Conservation (phyloP, 805 yeast genomes). For the Yarrowia sp. region DNA sequence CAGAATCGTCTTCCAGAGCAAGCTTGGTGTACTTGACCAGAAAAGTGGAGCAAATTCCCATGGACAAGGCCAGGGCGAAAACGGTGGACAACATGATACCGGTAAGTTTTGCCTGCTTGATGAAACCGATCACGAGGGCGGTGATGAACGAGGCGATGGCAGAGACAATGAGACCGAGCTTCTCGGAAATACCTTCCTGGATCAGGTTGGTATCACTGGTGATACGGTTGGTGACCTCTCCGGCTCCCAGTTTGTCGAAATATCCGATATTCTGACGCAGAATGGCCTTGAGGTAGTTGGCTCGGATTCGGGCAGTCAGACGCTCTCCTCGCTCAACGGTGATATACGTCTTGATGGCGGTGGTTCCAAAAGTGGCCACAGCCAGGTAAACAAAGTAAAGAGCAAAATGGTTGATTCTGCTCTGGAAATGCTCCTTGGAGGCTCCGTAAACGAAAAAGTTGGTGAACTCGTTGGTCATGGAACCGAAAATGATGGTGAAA, state of each 20-base stretch:
- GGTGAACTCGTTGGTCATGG: conserved; percentile 51
- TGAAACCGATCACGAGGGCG: conserved; percentile 51
- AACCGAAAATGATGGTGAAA: conserved; percentile 54
- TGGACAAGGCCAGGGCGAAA: conserved; percentile 47
- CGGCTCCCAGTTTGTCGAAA: conserved; percentile 55
- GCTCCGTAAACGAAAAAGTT: conserved; percentile 46
- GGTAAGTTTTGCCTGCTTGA: conserved; percentile 51
- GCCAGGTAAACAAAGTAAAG: conserved; percentile 54
- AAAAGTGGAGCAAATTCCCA: conserved; percentile 48
- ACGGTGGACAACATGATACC: conserved; percentile 51
- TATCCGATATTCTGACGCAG: conserved; percentile 54
- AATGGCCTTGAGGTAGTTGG: conserved; percentile 50
- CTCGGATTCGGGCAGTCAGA: conserved; percentile 52
- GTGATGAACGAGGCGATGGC: conserved; percentile 53
- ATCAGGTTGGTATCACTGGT: conserved; percentile 53
- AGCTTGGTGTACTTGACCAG: conserved; percentile 47
- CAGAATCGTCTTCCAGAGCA: conserved; percentile 46
- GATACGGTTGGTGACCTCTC: conserved; percentile 55
- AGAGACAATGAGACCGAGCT: conserved; percentile 52
- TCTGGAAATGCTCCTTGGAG: conserved; percentile 48
- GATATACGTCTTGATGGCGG: conserved; percentile 50
- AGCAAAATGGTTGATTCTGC: conserved; percentile 50
- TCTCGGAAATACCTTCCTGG: conserved; percentile 55
- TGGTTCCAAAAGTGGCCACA: conserved; percentile 50
- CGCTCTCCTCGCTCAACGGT: conserved; percentile 54